A percentile compares a stretch with the other conserved stretches of the same genome.
Conservation (phyloP, 805 yeast genomes). For the Torulaspora gathmanii region DNA sequence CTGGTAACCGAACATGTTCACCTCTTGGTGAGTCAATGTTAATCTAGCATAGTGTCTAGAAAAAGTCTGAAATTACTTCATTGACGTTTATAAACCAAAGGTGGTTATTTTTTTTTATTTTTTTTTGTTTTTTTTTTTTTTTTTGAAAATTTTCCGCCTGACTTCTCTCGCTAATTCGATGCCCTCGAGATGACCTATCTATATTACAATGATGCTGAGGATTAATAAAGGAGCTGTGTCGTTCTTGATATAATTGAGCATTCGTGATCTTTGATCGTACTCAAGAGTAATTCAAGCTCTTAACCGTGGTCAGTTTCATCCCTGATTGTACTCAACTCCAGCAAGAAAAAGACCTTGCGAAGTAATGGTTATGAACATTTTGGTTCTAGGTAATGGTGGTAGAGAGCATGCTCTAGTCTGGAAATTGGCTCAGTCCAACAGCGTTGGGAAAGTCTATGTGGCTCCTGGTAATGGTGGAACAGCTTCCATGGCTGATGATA, state of each 20-base stretch:
- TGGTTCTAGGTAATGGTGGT: slow-evolving; percentile 96
- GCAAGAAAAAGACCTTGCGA: neutral
- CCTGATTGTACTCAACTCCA: neutral
- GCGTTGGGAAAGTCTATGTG: slow-evolving; percentile 70
- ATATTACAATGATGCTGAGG: neutral
- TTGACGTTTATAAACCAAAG: too few relatives aligned
- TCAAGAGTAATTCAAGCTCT: neutral
- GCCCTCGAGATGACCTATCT: slow-evolving; percentile 1
- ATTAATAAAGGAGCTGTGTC: neutral
- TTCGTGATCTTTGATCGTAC: neutral
- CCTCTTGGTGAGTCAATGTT: too few relatives aligned
- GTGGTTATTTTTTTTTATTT: too few relatives aligned
- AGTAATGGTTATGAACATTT: slow-evolving; percentile 44
- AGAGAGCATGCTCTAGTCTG: slow-evolving; percentile 97
- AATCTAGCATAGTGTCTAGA: too few relatives aligned
- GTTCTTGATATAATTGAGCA: neutral
- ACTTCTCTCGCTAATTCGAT: slow-evolving; percentile 4
- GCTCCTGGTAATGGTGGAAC: slow-evolving; percentile 99
- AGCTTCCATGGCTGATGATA: slow-evolving; percentile 41
- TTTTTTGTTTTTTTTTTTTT: neutral
- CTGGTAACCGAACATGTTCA: too few relatives aligned
- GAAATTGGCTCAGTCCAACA: slow-evolving; percentile 76
- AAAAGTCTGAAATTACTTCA: too few relatives aligned
- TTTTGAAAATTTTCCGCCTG: slow-evolving; percentile 5
- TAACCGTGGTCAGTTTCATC: neutral